phyloP scores from a whole-genome alignment of 1,139 yeast genomes.

The Candida tetrigidarum region DNA sequence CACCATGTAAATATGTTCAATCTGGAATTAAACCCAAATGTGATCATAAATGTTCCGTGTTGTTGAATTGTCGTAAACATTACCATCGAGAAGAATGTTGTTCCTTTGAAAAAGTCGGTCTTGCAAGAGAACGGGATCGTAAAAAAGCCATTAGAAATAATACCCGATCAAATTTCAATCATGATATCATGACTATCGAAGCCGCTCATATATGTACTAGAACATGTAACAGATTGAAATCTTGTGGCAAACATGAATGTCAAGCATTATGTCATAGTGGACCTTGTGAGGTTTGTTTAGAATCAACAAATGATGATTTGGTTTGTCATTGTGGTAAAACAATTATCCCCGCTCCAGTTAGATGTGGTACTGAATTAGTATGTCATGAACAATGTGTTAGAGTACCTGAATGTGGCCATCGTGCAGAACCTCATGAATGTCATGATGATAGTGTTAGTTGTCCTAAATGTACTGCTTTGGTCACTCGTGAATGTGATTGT shows the following conservation, averaged over 20 bases:
- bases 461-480: slow-evolving; percentile 77
- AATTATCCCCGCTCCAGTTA: slow-evolving; percentile 78
- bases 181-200: slow-evolving; percentile 65
- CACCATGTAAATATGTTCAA: slow-evolving; percentile 65
- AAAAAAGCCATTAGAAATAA: slow-evolving; percentile 54
- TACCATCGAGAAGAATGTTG: slow-evolving; percentile 76
- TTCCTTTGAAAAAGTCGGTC: slow-evolving; percentile 63
- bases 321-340: slow-evolving; percentile 88
- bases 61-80: slow-evolving; percentile 82
- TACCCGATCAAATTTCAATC: slow-evolving; percentile 38
- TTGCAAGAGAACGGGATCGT: slow-evolving; percentile 60
- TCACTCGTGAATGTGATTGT: slow-evolving; percentile 72
- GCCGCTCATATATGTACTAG: slow-evolving; percentile 78
- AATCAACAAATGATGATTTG: slow-evolving; percentile 80
- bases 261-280: slow-evolving; percentile 82
- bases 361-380: slow-evolving; percentile 80
- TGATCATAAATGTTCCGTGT: slow-evolving; percentile 73
- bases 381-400: slow-evolving; percentile 75
- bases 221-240: slow-evolving; percentile 65
- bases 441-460: slow-evolving; percentile 68
- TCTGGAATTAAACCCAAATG: slow-evolving; percentile 63
- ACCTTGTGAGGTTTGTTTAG: slow-evolving; percentile 82
- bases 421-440: slow-evolving; percentile 72
- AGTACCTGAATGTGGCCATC: slow-evolving; percentile 73
- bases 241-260: slow-evolving; percentile 79